These are phyloP conservation scores for Lactifluus hygrophoroides DNA, from an alignment of 768 basidiomycete genomes.

Conservation along the genomic window DNA sequence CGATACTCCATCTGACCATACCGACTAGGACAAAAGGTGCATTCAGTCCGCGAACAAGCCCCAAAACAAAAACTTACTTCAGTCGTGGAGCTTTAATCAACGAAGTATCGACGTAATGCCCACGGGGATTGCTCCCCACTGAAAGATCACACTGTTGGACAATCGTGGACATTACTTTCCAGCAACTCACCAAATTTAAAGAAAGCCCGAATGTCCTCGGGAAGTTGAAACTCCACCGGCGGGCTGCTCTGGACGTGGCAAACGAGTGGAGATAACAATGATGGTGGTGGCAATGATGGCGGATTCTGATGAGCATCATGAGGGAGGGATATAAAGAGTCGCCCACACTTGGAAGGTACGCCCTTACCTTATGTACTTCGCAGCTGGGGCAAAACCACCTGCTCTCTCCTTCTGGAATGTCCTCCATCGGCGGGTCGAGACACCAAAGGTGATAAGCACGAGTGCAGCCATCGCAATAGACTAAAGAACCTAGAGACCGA, in stretches of 20 bases:
- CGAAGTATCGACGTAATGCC: conserved; percentile 75
- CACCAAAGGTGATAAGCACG: conserved; percentile 95
- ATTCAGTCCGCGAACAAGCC: conserved; percentile 8
- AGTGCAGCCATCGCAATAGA: conserved; percentile 97
- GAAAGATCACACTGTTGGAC: conserved; percentile 9
- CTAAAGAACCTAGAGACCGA: conserved; percentile 70
- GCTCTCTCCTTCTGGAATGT: conserved; percentile 67
- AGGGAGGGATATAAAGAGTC: conserved; percentile 7
- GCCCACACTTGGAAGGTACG: conserved; percentile 22
- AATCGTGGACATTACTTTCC: not conserved
- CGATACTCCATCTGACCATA: conserved; percentile 87
- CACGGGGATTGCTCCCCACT: conserved; percentile 77
- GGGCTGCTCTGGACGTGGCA: conserved; percentile 57
- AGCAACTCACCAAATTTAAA: conserved; percentile 71
- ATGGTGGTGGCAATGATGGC: conserved; percentile 53
- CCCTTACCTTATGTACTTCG: conserved; percentile 49
- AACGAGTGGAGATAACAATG: conserved; percentile 66
- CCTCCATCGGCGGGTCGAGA: conserved; percentile 92
- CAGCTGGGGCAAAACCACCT: conserved; percentile 78
- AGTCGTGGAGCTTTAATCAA: conserved; percentile 68
- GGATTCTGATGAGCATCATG: conserved; percentile 43
- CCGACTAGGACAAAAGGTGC: conserved; percentile 40
- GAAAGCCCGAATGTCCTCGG: conserved; percentile 70
- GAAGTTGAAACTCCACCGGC: conserved; percentile 79
- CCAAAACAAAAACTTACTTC: conserved; percentile 50